These are phyloP conservation scores for Sarocladium strictum DNA, from an alignment of 2,329 filamentous ascomycete genomes.

Conservation along the genomic window DNA sequence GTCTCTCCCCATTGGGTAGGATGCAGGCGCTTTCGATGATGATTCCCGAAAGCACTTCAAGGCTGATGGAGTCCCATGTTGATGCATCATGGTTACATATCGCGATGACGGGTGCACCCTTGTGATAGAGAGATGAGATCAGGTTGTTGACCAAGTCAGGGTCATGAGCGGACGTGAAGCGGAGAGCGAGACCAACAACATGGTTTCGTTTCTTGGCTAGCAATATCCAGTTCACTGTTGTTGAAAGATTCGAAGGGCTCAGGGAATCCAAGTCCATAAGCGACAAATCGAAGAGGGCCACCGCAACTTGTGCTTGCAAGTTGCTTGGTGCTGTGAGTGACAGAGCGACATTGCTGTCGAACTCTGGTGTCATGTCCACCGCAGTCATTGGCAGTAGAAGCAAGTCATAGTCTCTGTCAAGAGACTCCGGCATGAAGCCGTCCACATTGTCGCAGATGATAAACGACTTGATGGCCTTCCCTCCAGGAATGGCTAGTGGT, in stretches of 20 bases:
- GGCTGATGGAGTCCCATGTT: slow-evolving; percentile 18
- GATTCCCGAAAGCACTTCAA: slow-evolving; percentile 28
- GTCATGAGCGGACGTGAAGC: neutral
- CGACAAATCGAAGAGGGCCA: slow-evolving; percentile 15
- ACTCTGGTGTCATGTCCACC: neutral
- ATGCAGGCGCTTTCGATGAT: slow-evolving; percentile 37
- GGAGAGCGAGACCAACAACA: slow-evolving; percentile 14
- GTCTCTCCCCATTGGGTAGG: slow-evolving; percentile 30
- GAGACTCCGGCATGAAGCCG: neutral
- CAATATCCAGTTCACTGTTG: slow-evolving; percentile 12
- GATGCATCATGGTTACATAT: slow-evolving; percentile 17
- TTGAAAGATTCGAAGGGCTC: neutral
- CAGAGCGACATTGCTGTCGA: neutral
- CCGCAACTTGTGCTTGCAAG: slow-evolving; percentile 10
- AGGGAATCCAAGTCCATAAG: slow-evolving; percentile 10
- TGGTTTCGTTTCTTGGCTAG: slow-evolving; percentile 12
- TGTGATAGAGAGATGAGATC: slow-evolving; percentile 8
- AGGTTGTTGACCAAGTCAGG: slow-evolving; percentile 9
- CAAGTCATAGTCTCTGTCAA: slow-evolving; percentile 11
- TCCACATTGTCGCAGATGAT: neutral
- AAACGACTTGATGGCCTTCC: slow-evolving; percentile 10
- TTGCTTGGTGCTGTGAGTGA: slow-evolving; percentile 5
- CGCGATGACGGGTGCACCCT: slow-evolving; percentile 15
- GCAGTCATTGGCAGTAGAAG: slow-evolving; percentile 13
- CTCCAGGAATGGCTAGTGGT: neutral